phyloP scores from a whole-genome alignment of 1,139 yeast genomes.

The Yamadazyma sp. region DNA sequence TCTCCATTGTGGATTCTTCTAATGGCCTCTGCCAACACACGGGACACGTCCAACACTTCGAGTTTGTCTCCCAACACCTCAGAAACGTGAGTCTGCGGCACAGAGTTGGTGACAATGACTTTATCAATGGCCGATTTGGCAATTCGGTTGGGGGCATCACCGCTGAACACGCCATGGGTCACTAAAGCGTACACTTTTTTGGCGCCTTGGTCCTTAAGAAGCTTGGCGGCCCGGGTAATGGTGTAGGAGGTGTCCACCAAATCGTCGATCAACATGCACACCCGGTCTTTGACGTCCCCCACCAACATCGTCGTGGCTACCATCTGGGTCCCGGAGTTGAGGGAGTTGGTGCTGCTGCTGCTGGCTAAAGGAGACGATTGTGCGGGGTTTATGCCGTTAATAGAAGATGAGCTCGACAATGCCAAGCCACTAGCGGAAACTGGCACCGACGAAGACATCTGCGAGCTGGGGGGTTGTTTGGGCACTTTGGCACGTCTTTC shows the following conservation, averaged over 20 bases:
- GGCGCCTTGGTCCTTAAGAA: constrained; percentile 93
- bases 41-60: constrained; percentile 84
- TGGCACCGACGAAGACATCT: constrained; percentile 7
- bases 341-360: background rate
- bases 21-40: constrained; percentile 90
- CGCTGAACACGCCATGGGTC: constrained; percentile 92
- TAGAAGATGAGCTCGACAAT: background rate
- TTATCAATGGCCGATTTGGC: constrained; percentile 73
- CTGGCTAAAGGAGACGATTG: background rate
- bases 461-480: constrained; percentile 26
- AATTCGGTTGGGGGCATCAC: constrained; percentile 81
- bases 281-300: constrained; percentile 84
- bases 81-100: constrained; percentile 71
- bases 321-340: constrained; percentile 19
- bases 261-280: constrained; percentile 88
- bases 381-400: too few relatives aligned
- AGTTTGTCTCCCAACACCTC: constrained; percentile 60
- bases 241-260: constrained; percentile 93
- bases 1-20: constrained; percentile 97
- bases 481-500: constrained; percentile 68
- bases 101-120: constrained; percentile 87
- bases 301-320: constrained; percentile 85
- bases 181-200: constrained; percentile 80
- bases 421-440: constrained; percentile 14
- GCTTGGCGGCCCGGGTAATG: constrained; percentile 84